Base-by-base conservation (phyloP, 495 filamentous ascomycete genomes). In the Hypoxylon intermedium region DNA sequence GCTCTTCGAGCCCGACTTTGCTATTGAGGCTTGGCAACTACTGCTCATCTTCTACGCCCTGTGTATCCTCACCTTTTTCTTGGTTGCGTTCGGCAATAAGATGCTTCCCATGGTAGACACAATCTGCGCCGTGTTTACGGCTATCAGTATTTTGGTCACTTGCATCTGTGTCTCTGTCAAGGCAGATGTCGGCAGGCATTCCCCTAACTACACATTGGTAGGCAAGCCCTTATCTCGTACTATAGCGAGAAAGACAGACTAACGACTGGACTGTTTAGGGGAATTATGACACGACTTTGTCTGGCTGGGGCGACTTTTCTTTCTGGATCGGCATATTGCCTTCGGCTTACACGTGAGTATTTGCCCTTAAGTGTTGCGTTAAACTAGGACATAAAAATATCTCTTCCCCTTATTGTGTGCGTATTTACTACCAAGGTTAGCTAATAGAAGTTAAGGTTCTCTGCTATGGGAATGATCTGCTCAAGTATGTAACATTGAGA, bases 381-480 rank as follows among this genome's bases (percentile, higher is more conserved):
- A n/a, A n/a, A n/a, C n/a, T n/a, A n/a, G n/a, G n/a, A n/a, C n/a
- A n/a, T n/a, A n/a, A n/a, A n/a, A n/a, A n/a, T n/a, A n/a, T n/a
- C n/a, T n/a, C n/a, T n/a, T n/a, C n/a, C n/a, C n/a, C n/a, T n/a
- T n/a, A n/a, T n/a, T n/a, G n/a, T n/a, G n/a, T n/a, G n/a, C n/a
- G n/a, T n/a, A n/a, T n/a, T n/a, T n/a, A n/a, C n/a, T n/a, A n/a
- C n/a, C n/a, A n/a, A n/a, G n/a, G n/a, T n/a, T 9, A 37, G 15
- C 42, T 66, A 20, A 66, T 23, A 16, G 13, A 30, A 24, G 6
- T 2, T 1, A 20, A 70, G 67, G 2, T 74, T 86, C 26, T 83
- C 84, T 11, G 83, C 82, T 0, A 81, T 85, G 49, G 83, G 85
- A 13, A 85, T 87, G 79, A 80, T 86, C n/a, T 79, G 81, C 2